Evolutionary conservation across 768 basidiomycete species (phyloP).

Genomic region (Tylopilus plumbeoviolaceoides): DNA sequence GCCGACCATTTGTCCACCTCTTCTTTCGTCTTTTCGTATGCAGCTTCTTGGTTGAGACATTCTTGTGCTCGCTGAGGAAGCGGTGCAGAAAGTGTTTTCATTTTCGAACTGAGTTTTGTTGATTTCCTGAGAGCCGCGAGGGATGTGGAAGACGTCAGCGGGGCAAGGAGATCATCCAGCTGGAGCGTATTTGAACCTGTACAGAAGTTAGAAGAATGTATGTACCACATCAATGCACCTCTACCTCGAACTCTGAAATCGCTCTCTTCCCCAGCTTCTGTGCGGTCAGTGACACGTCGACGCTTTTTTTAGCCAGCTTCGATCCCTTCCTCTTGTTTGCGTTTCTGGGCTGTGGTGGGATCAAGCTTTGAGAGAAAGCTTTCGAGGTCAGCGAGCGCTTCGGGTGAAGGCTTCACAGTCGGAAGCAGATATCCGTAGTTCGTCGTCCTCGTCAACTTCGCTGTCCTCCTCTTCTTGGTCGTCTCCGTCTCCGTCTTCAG

Average conservation of each 20-base stretch:
- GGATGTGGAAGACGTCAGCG: constrained; percentile 55
- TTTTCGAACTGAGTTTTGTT: constrained; percentile 57
- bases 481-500: constrained; percentile 32
- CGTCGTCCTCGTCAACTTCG: constrained; percentile 33
- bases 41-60: constrained; percentile 86
- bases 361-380: constrained; percentile 69
- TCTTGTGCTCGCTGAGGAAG: constrained; percentile 86
- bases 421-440: constrained; percentile 44
- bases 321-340: constrained; percentile 31
- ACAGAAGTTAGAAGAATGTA: constrained; percentile 4
- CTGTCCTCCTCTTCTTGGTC: constrained; percentile 32
- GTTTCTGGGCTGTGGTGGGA: constrained; percentile 52
- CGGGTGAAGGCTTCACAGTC: constrained; percentile 49
- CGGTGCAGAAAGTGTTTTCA: constrained; percentile 70
- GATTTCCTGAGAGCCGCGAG: constrained; percentile 67
- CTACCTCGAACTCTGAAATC: constrained; percentile 68
- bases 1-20: no score
- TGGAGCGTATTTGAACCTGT: constrained; percentile 46
- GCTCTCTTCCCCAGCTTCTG: constrained; percentile 74
- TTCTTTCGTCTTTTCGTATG: constrained; percentile 93
- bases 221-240: background rate
- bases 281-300: constrained; percentile 59
- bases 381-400: constrained; percentile 66
- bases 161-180: constrained; percentile 72
- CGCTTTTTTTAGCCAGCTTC: constrained; percentile 46